phyloP scores from a whole-genome alignment of 306 rosid genomes.

The Quercus engelmannii region DNA sequence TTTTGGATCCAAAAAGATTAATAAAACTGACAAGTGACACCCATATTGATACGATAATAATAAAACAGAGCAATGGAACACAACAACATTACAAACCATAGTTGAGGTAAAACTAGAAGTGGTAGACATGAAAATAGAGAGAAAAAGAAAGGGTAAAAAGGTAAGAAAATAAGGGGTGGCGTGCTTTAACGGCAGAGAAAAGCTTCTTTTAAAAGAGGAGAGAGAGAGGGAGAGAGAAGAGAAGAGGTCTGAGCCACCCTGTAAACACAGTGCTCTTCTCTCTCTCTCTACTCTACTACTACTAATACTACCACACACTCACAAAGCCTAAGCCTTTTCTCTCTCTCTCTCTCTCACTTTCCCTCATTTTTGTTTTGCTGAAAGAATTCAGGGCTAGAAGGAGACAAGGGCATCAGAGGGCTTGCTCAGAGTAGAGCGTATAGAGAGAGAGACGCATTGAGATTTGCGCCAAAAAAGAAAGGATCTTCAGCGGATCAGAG shows the following conservation, averaged over 20 bases:
- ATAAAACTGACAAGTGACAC: neutral
- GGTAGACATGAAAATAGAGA: neutral
- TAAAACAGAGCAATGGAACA: too few relatives aligned
- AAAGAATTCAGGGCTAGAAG: conserved; percentile 16
- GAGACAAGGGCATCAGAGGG: conserved; percentile 50
- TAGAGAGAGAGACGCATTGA: conserved; percentile 32
- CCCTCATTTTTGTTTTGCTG: neutral
- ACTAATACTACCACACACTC: neutral
- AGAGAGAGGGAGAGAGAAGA: neutral
- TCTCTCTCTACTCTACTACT: neutral
- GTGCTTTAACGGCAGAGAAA: conserved; percentile 53
- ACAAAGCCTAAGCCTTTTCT: conserved; percentile 14
- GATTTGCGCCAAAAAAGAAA: conserved; percentile 51
- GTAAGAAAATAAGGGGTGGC: conserved; percentile 38
- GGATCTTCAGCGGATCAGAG: conserved; percentile 55
- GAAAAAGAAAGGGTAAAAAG: conserved; percentile 23
- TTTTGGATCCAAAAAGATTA: neutral
- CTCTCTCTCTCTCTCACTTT: too few relatives aligned
- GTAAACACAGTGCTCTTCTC: conserved; percentile 58
- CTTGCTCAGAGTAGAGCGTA: neutral
- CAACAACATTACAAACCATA: too few relatives aligned
- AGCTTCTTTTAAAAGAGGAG: conserved; percentile 6
- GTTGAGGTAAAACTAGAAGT: neutral
- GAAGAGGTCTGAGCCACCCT: conserved; percentile 39
- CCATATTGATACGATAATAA: neutral